A percentile compares a stretch with the other conserved stretches of the same genome.
These are phyloP conservation scores for Dryas alaskensis DNA, from an alignment of 306 rosid genomes.

Conservation along the genomic window DNA sequence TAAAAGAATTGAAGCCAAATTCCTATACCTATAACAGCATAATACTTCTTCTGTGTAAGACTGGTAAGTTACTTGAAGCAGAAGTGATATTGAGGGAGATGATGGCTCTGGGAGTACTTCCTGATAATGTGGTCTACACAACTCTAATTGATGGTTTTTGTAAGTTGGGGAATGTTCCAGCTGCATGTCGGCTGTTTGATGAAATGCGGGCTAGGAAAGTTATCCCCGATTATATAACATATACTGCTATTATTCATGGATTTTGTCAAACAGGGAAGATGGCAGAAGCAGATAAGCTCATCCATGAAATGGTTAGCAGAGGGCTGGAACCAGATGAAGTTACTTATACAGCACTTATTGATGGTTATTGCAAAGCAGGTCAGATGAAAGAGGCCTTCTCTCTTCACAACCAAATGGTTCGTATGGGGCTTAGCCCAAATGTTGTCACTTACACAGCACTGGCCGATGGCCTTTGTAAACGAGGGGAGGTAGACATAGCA, in stretches of 20 bases:
- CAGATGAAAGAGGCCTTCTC: slow-evolving; percentile 73
- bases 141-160: slow-evolving; percentile 69
- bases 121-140: slow-evolving; percentile 77
- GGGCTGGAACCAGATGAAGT: slow-evolving; percentile 80
- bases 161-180: slow-evolving; percentile 55
- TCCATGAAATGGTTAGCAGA: slow-evolving; percentile 52
- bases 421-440: slow-evolving; percentile 60
- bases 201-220: slow-evolving; percentile 60
- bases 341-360: slow-evolving; percentile 66
- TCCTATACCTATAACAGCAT: slow-evolving; percentile 58
- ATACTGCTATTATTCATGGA: slow-evolving; percentile 70
- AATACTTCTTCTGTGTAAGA: slow-evolving; percentile 56
- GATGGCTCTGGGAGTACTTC: slow-evolving; percentile 42
- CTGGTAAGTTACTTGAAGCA: slow-evolving; percentile 54
- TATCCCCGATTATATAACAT: slow-evolving; percentile 59
- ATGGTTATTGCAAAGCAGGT: slow-evolving; percentile 80
- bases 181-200: slow-evolving; percentile 51
- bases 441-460: slow-evolving; percentile 74
- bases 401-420: slow-evolving; percentile 79
- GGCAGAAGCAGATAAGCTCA: slow-evolving; percentile 54
- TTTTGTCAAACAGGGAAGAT: slow-evolving; percentile 63
- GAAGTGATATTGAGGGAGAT: slow-evolving; percentile 63
- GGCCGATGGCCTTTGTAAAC: slow-evolving; percentile 81
- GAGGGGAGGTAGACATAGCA: slow-evolving; percentile 73
- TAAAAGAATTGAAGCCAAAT: slow-evolving; percentile 60